phyloP scores from a whole-genome alignment of 305 asterid genomes.

The Plantago rigida region DNA sequence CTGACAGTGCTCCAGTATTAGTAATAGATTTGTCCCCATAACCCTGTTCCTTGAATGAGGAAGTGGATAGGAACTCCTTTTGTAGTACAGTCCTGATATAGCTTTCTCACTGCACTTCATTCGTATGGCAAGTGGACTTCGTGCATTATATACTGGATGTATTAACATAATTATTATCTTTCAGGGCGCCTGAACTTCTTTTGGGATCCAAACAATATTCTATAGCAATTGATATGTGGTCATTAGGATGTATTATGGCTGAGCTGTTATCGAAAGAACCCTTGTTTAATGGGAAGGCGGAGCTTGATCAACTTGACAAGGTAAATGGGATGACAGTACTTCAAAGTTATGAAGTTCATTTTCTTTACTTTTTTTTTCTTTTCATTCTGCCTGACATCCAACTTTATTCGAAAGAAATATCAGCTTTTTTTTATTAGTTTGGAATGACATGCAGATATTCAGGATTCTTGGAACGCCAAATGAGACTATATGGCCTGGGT shows the following conservation, averaged over 20 bases:
- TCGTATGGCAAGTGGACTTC: neutral
- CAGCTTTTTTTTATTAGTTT: conserved; percentile 18
- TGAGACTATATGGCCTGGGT: conserved; percentile 89
- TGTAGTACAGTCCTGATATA: neutral
- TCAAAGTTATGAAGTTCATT: conserved; percentile 1
- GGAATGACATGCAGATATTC: conserved; percentile 46
- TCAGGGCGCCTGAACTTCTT: conserved; percentile 87
- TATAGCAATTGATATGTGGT: conserved; percentile 95
- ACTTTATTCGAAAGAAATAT: neutral
- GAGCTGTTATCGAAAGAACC: conserved; percentile 67
- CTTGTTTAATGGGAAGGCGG: conserved; percentile 63
- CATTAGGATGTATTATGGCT: conserved; percentile 88
- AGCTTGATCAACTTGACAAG: conserved; percentile 73
- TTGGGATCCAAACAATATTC: conserved; percentile 78
- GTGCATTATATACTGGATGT: neutral
- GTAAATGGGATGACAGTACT: conserved; percentile 27
- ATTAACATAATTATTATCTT: conserved; percentile 12
- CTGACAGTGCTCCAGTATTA: too few species aligned
- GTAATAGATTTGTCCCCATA: too few species aligned
- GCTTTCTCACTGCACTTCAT: conserved; percentile 8
- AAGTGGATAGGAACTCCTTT: neutral
- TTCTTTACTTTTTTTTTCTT: conserved; percentile 2
- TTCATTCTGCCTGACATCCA: neutral
- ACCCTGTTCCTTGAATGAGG: neutral
- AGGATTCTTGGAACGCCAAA: conserved; percentile 75